Base-by-base conservation (phyloP, 129 eudicot species). In the Deinandra increscens region DNA sequence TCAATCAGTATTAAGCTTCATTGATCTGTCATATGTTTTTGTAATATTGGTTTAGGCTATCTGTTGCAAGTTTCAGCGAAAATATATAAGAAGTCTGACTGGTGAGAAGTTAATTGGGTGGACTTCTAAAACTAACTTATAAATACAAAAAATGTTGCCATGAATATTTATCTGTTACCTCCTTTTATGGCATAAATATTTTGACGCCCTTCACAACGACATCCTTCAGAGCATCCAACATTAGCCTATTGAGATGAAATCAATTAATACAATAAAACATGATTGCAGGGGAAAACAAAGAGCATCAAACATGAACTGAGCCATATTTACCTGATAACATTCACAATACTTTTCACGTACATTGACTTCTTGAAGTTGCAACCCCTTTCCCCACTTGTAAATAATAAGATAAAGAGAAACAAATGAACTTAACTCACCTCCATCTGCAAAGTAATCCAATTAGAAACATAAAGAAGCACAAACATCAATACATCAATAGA, bases 301-400 rank as follows among this genome's bases (percentile, higher is more conserved):
- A 64, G 3, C 70, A 14, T 17, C 36, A 13, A 44, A 18, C 36
- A 36, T 34, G 44, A 58, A 61, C n/a, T 42, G 53, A 69, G 45
- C 7, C 65, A 33, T 45, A 31, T 22, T 36, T 73, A 91, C 98
- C 96, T 91, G 95, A 83, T 86, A 92, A 75, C 98, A 92, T 77
- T 92, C 98, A 53, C 98, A 92, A 62, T 92, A 92, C 81, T 92
- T 61, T 92, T 88, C 79, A 86, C 49, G 72, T 96, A 92, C 91
- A 79, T 88, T 4, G 98, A 92, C 86, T 86, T 92, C 83, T 84
- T 92, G 81, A 96, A 92, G 66, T 86, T 92, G 87, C 98, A 92
- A 66, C 96, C 98, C 68, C 85, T 79, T 79, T 88, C 88, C n/a
- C n/a, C n/a, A n/a, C n/a, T n/a, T n/a, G n/a, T n/a, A n/a, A n/a